Percentiles rank a stretch among this genome's conserved stretches.
phyloP scores from a whole-genome alignment of 2,329 filamentous ascomycete genomes.

The Aotearoamyces nothofagi region DNA sequence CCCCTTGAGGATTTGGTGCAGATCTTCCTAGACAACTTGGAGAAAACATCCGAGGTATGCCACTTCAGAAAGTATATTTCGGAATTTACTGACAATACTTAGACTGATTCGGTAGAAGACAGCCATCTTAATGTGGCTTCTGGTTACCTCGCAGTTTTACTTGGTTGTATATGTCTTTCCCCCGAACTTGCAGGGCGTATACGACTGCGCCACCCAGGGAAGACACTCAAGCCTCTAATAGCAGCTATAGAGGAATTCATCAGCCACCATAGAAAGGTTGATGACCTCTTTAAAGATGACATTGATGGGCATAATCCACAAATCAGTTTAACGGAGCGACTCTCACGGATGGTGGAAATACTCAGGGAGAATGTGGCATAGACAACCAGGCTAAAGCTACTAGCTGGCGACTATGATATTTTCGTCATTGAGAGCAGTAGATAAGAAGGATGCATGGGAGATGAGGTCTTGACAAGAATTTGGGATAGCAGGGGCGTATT shows the following conservation, averaged over 20 bases:
- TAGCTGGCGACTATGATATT: too few relatives aligned
- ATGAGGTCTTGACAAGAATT: too few relatives aligned
- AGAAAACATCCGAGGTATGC: conserved; percentile 53
- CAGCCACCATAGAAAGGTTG: conserved; percentile 41
- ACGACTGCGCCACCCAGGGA: conserved; percentile 25
- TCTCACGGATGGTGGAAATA: background rate
- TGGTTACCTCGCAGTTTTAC: conserved; percentile 71
- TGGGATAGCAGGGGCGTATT: too few relatives aligned
- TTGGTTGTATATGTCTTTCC: conserved; percentile 65
- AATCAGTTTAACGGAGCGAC: background rate
- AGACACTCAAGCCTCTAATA: conserved; percentile 32
- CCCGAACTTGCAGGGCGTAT: conserved; percentile 26
- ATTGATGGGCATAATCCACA: conserved; percentile 26
- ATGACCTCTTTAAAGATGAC: conserved; percentile 26
- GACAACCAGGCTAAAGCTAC: too few relatives aligned
- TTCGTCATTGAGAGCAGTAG: too few relatives aligned
- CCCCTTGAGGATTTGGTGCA: conserved; percentile 44
- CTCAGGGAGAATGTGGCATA: background rate
- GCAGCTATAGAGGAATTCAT: conserved; percentile 47
- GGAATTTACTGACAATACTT: conserved; percentile 4
- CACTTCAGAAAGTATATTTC: conserved; percentile 1
- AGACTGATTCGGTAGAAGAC: conserved; percentile 60
- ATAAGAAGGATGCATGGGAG: too few relatives aligned
- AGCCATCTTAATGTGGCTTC: conserved; percentile 68
- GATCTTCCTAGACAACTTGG: conserved; percentile 53